These are phyloP conservation scores for Phytophthora ramorum DNA, from an alignment of 352 stramenopile species.

Conservation along the genomic window DNA sequence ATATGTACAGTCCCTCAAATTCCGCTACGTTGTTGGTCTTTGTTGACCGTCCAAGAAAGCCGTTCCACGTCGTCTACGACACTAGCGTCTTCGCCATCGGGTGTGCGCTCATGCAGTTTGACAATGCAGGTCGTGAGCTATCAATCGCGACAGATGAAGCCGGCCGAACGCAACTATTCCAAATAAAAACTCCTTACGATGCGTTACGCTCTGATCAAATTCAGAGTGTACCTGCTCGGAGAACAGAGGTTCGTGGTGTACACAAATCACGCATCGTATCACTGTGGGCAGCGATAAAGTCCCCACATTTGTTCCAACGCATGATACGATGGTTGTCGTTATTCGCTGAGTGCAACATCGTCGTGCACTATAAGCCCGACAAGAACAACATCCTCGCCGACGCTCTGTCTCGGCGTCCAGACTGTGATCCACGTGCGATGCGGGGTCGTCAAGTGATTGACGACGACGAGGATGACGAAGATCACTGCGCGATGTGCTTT, in stretches of 20 bases:
- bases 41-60: too few relatives aligned
- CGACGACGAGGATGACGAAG: background rate
- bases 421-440: background rate
- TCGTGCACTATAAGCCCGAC: slow-evolving; percentile 1
- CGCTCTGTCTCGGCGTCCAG: background rate
- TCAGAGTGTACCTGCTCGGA: background rate
- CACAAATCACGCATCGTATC: background rate
- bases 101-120: too few relatives aligned
- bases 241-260: background rate
- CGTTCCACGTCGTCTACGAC: too few relatives aligned
- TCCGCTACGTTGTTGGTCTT: too few relatives aligned
- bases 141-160: too few relatives aligned
- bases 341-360: slow-evolving; percentile 3
- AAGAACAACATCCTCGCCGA: slow-evolving; percentile 1
- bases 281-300: background rate
- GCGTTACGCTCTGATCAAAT: slow-evolving; percentile 8
- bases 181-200: background rate
- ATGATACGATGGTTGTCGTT: slow-evolving; percentile 2
- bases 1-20: too few relatives aligned
- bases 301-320: background rate
- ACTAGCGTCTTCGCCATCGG: too few relatives aligned
- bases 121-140: too few relatives aligned
- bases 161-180: too few relatives aligned
- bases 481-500: too few relatives aligned
- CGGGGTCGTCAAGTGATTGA: background rate